phyloP scores from a whole-genome alignment of 2,329 filamentous ascomycete genomes.

The Epichloe typhina region DNA sequence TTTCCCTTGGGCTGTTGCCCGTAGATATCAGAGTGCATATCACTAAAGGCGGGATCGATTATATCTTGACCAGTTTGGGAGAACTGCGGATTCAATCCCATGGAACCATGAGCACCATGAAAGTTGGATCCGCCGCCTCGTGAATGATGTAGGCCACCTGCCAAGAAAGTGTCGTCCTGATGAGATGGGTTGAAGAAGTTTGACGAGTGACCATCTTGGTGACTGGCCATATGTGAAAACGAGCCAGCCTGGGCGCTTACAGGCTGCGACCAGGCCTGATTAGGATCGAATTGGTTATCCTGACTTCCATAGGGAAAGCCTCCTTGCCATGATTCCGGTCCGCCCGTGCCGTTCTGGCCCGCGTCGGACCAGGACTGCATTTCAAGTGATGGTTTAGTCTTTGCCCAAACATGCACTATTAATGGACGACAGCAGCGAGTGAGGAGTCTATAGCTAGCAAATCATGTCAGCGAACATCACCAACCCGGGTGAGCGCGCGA shows the following conservation, averaged over 20 bases:
- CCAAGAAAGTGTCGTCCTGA: conserved; percentile 20
- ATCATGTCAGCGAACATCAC: conserved; percentile 18
- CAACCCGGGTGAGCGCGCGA: conserved; percentile 2
- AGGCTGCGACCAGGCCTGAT: conserved; percentile 25
- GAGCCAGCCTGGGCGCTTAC: conserved; percentile 19
- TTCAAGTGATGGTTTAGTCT: conserved; percentile 14
- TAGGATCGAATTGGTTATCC: conserved; percentile 25
- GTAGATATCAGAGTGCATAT: conserved; percentile 25
- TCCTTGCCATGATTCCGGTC: conserved; percentile 22
- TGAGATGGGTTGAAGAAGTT: conserved; percentile 23
- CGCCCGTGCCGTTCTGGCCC: conserved; percentile 24
- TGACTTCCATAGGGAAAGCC: conserved; percentile 21
- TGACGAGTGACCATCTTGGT: conserved; percentile 17
- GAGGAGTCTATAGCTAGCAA: conserved; percentile 16
- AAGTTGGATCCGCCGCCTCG: conserved; percentile 17
- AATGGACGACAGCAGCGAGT: conserved; percentile 5
- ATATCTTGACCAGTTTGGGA: conserved; percentile 21
- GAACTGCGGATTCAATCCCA: conserved; percentile 22
- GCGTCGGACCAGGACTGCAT: conserved; percentile 29
- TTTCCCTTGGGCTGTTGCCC: conserved; percentile 20
- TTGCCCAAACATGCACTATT: conserved; percentile 11
- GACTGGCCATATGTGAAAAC: conserved; percentile 18
- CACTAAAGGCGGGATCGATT: conserved; percentile 24
- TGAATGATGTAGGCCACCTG: conserved; percentile 16
- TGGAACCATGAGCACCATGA: conserved; percentile 17